These are phyloP conservation scores for Penicillium sp. DNA, from an alignment of 2,329 filamentous ascomycete genomes.

Conservation along the genomic window DNA sequence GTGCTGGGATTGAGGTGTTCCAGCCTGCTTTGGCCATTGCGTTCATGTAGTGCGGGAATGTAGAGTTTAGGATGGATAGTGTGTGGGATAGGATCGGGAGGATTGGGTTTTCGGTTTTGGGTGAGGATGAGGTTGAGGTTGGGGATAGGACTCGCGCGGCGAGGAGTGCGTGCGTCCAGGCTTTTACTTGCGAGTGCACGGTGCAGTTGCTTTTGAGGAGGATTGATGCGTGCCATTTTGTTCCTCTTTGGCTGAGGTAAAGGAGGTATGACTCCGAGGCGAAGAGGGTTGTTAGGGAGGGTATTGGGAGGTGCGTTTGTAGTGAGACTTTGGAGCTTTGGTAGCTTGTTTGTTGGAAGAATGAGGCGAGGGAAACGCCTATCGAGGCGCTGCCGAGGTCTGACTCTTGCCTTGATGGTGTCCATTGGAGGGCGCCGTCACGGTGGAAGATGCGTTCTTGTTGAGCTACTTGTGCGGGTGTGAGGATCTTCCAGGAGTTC, in stretches of 20 bases:
- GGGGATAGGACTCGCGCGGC: conserved; percentile 34
- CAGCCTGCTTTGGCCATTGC: not conserved
- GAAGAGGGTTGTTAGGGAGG: conserved; percentile 51
- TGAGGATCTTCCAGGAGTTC: conserved; percentile 37
- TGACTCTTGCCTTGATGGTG: not conserved
- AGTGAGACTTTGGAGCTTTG: conserved; percentile 18
- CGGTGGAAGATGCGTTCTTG: conserved; percentile 57
- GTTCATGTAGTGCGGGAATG: not conserved
- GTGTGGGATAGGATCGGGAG: not conserved
- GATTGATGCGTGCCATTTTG: conserved; percentile 49
- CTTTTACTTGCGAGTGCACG: conserved; percentile 52
- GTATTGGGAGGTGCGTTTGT: conserved; percentile 40
- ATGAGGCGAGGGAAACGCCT: conserved; percentile 46
- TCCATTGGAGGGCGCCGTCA: conserved; percentile 62
- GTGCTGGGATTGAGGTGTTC: not conserved
- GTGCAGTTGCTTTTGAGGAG: conserved; percentile 58
- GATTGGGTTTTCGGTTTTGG: not conserved
- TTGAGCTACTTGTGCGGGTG: conserved; percentile 60
- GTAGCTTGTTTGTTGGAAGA: conserved; percentile 20
- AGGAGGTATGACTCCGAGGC: conserved; percentile 57
- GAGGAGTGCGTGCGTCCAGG: conserved; percentile 59
- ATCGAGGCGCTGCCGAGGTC: conserved; percentile 52
- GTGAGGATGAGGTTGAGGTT: not conserved
- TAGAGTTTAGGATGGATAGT: not conserved
- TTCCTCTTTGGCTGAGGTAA: conserved; percentile 41